Base-by-base conservation (phyloP, 176 grass and related monocot genomes). In the bread wheat (Triticum aestivum) region DNA sequence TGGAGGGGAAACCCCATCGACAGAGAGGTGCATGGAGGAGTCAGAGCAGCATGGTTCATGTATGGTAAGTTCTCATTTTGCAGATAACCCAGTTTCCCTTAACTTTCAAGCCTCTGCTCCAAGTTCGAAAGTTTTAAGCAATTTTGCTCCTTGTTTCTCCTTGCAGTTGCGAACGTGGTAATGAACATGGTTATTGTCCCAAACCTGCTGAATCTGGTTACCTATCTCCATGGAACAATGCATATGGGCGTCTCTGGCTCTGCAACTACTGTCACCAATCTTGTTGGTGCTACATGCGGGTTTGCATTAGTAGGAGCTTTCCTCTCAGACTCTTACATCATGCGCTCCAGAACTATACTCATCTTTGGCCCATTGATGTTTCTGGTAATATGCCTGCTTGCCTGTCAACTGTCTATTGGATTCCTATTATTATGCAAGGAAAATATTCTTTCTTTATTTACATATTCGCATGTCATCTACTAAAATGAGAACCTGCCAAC, bases 241-340 rank as follows among this genome's bases (percentile, higher is more conserved):
- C 86, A 90, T 37, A 88, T 87, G 69, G 88, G 88, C 17, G 77
- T 95, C 11, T 61, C 88, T 1, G 79, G 39, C 30, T 83, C 90
- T 70, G 86, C 93, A 47, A 95, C 83, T 47, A 92, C 75, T 7
- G 32, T 95, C 11, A 90, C 88, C 8, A 95, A 95, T 37, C 75
- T 84, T 14, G 13, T 92, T 9, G 90, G 88, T 9, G 88, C 79
- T 30, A 84, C 38, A 18, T 86, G 51, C n/a, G 90, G 73, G 17
- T 95, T 95, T 65, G 75, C 93, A 51, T 47, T 92, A 13, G 2
- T 92, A 11, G 90, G 90, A 82, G 90, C 83, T 39, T 88, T 95
- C 77, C 24, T 95, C 77, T 95, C 93, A 0, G 93, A 95, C 63
- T 92, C 90, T 14, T 92, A 88, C 79, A 85, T 95, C 56, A 84